phyloP scores from a whole-genome alignment of 345 rosid species.

The Gossypium bickii region DNA sequence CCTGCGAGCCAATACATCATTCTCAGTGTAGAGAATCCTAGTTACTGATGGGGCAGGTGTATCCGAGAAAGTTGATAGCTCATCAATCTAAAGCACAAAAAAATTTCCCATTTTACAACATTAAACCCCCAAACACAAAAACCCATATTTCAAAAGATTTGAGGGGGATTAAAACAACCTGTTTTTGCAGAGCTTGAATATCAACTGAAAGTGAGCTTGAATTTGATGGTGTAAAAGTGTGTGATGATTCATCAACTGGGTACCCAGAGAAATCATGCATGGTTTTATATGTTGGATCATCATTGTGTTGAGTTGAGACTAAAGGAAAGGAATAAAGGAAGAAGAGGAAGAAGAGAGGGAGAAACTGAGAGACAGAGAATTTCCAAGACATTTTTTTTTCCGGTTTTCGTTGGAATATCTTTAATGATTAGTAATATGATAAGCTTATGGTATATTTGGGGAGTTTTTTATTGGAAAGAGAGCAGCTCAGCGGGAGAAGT shows the following conservation, averaged over 20 bases:
- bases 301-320: neutral
- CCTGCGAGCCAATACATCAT: slow-evolving; percentile 86
- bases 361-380: neutral
- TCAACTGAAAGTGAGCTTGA: slow-evolving; percentile 49
- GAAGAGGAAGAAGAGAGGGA: neutral
- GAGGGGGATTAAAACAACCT: slow-evolving; percentile 34
- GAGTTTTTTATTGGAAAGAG: no score
- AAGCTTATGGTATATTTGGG: neutral
- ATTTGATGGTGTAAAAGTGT: slow-evolving; percentile 13
- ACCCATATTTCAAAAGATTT: neutral
- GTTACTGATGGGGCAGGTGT: slow-evolving; percentile 87
- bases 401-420: neutral
- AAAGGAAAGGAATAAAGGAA: neutral
- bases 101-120: neutral
- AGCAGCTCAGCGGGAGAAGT: neutral
- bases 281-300: neutral
- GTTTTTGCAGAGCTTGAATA: slow-evolving; percentile 49
- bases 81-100: slow-evolving; percentile 56
- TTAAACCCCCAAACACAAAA: neutral
- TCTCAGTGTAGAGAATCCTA: slow-evolving; percentile 69
- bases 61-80: slow-evolving; percentile 77
- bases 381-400: neutral
- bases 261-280: slow-evolving; percentile 7
- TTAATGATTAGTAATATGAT: neutral
- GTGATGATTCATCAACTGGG: slow-evolving; percentile 54